Conservation (phyloP, 1,139 yeast genomes). For the Suhomyces terraborum region DNA sequence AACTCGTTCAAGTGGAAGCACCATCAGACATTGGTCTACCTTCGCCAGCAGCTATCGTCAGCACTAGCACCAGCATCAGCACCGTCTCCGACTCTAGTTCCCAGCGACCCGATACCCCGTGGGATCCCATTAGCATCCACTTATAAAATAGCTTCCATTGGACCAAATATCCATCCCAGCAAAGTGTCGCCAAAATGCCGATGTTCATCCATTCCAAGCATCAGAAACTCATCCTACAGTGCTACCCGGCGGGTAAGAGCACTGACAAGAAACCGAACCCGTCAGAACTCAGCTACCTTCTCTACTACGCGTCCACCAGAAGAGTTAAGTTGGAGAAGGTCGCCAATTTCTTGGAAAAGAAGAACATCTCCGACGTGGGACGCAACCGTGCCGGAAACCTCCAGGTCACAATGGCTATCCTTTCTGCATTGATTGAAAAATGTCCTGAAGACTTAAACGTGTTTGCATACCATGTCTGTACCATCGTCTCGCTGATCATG, state of each 20-base stretch:
- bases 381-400: conserved; percentile 74
- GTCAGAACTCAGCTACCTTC: conserved; percentile 82
- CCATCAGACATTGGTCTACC: no score
- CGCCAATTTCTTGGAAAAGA: conserved; percentile 64
- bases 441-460: conserved; percentile 85
- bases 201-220: conserved; percentile 68
- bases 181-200: no score
- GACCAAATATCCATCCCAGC: no score
- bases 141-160: no score
- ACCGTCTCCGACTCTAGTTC: no score
- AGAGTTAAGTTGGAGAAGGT: conserved; percentile 88
- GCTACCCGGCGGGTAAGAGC: conserved; percentile 89
- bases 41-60: no score
- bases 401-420: conserved; percentile 74
- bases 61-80: no score
- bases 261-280: conserved; percentile 88
- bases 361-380: conserved; percentile 62
- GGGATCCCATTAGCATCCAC: no score
- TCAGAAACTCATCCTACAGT: conserved; percentile 83
- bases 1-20: no score
- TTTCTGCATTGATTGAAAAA: conserved; percentile 67
- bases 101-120: no score
- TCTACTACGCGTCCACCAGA: conserved; percentile 91
- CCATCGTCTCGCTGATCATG: conserved; percentile 48
- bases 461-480: conserved; percentile 64